Conservation (phyloP, 129 eudicot species). For the Artemisia argyi region DNA sequence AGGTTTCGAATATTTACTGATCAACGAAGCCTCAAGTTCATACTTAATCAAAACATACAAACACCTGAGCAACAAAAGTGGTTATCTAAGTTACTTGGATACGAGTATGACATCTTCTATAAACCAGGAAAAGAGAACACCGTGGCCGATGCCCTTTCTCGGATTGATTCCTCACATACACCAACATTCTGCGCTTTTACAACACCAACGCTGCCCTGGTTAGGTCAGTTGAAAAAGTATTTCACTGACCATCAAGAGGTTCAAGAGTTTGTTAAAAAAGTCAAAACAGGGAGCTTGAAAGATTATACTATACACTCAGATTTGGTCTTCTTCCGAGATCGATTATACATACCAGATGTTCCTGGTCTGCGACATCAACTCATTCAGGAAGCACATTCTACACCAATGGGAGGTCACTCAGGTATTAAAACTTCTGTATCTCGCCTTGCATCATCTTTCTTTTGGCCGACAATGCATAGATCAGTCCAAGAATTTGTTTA, state of each 20-base stretch:
- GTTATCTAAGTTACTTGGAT: not conserved
- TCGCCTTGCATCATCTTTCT: not conserved
- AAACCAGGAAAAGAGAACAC: not conserved
- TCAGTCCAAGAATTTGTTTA: too few relatives aligned
- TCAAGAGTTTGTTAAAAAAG: too few relatives aligned
- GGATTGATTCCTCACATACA: not conserved
- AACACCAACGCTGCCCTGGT: not conserved
- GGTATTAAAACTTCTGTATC: not conserved
- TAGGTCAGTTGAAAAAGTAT: too few relatives aligned
- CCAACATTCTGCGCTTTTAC: too few relatives aligned
- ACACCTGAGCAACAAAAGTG: not conserved
- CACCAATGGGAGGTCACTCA: not conserved
- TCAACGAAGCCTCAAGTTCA: not conserved
- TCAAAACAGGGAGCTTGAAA: too few relatives aligned
- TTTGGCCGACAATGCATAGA: not conserved
- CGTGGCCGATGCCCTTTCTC: not conserved
- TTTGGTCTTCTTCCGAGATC: not conserved
- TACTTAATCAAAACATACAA: not conserved
- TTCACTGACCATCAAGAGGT: too few relatives aligned
- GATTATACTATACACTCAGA: too few relatives aligned
- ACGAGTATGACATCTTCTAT: not conserved
- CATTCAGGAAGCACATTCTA: not conserved
- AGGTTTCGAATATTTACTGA: not conserved
- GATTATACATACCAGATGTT: not conserved
- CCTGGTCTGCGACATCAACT: not conserved